Base-by-base conservation (phyloP, 2,329 filamentous ascomycete genomes). In the Aspergillus oerlinghausenensis region DNA sequence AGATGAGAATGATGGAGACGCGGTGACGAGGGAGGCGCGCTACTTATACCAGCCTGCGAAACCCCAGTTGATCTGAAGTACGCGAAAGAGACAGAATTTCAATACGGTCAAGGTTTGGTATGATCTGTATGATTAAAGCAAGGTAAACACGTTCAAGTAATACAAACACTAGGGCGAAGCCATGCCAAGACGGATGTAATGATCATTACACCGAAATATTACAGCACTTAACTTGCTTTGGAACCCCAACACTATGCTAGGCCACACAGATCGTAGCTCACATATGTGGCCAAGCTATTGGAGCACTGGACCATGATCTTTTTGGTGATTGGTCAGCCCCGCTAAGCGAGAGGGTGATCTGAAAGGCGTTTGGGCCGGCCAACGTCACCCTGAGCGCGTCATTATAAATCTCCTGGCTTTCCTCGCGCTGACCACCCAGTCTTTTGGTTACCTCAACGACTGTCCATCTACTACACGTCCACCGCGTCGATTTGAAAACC, bases 301-400 rank as follows among this genome's bases (percentile, higher is more conserved):
- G 55, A 51, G 58, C 59, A 52, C 43, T 60, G 58, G 58, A 55
- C 40, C 43, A 59, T 73, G 72, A 73, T 75, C 71, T 65, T 55
- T 50, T 43, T 55, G 61, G 29, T 75, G 70, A 77, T 78, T 78
- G 75, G 75, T 56, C 66, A 62, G 64, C 68, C 67, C 61, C 57
- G 56, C 66, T 75, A 73, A 73, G 73, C 70, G 72, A 75, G 70
- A 71, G 72, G 70, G 74, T 79, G 77, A 79, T 79, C 76, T 77
- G 65, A 71, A 71, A 63, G 64, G 63, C 66, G 69, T 67, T 71
- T 71, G 67, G 67, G 63, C 65, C 59, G 64, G 67, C 70, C 65
- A 73, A 75, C 75, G 74, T 77, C 73, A 77, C 72, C 69, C 72
- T 67, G 64, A 63, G 61, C 69, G 69, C 68, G 69, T 73, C 66